Evolutionary conservation across 164 flowering plant species (phyloP).

Genomic region (Sedum album): DNA sequence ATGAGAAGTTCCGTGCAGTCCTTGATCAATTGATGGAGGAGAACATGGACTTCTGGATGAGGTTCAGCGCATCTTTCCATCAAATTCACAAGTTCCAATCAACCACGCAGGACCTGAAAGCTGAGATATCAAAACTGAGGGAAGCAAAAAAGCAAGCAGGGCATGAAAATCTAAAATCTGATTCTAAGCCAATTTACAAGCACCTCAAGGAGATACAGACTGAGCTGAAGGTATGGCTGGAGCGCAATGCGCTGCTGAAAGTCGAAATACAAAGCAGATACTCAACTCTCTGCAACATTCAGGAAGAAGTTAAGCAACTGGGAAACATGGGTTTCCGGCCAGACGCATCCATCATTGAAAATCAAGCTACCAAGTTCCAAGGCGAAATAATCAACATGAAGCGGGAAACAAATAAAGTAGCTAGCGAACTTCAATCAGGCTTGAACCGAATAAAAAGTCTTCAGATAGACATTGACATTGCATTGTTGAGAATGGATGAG

Average conservation of each 20-base stretch:
- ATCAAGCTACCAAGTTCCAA: slow-evolving; percentile 60
- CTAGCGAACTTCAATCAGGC: slow-evolving; percentile 45
- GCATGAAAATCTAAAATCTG: slow-evolving; percentile 23
- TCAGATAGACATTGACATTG: slow-evolving; percentile 39
- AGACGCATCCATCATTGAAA: slow-evolving; percentile 21
- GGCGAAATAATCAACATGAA: slow-evolving; percentile 72
- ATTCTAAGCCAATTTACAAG: slow-evolving; percentile 36
- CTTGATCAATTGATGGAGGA: slow-evolving; percentile 59
- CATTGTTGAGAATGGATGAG: slow-evolving; percentile 31
- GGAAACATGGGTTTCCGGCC: slow-evolving; percentile 15
- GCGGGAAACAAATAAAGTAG: slow-evolving; percentile 64
- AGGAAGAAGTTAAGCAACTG: slow-evolving; percentile 40
- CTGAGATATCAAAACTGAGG: slow-evolving; percentile 29
- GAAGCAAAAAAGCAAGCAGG: slow-evolving; percentile 22
- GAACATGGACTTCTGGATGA: slow-evolving; percentile 68
- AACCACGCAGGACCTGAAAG: slow-evolving; percentile 39
- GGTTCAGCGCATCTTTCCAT: slow-evolving; percentile 58
- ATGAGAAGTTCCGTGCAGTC: slow-evolving; percentile 44
- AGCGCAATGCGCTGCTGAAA: slow-evolving; percentile 41
- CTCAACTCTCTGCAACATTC: slow-evolving; percentile 34
- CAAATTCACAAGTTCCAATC: slow-evolving; percentile 60
- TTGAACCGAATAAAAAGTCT: slow-evolving; percentile 33
- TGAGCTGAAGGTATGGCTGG: slow-evolving; percentile 59
- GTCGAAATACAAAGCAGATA: slow-evolving; percentile 47
- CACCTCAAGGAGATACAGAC: slow-evolving; percentile 60